Conservation (phyloP, 2,329 filamentous ascomycete species). For the Botrytis deweyae region DNA sequence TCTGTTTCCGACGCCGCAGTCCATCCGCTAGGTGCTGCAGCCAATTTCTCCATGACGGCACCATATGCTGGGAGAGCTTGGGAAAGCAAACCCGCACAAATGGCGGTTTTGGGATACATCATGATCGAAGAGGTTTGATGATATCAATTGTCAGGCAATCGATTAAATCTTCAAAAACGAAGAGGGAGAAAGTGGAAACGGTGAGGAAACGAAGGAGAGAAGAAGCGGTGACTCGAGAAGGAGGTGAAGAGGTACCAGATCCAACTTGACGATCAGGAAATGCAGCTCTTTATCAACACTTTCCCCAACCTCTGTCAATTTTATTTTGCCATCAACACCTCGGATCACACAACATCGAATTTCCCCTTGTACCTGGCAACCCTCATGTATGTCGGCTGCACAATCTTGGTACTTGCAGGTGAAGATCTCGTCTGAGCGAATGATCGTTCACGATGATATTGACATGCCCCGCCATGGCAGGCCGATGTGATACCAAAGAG, state of each 20-base stretch:
- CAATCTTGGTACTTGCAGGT: not conserved
- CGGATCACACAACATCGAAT: not conserved
- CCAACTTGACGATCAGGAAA: not conserved
- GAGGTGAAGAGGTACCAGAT: not conserved
- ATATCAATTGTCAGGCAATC: not conserved
- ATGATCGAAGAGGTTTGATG: conserved; percentile 14
- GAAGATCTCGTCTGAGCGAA: not conserved
- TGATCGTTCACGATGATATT: not conserved
- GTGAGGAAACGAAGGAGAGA: not conserved
- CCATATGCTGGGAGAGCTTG: conserved; percentile 18
- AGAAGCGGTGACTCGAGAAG: not conserved
- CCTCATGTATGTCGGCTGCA: not conserved
- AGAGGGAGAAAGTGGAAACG: not conserved
- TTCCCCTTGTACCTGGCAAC: conserved; percentile 1
- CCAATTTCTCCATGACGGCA: conserved; percentile 23
- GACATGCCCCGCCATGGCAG: not conserved
- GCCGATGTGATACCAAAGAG: not conserved
- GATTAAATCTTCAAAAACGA: not conserved
- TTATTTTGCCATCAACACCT: not conserved
- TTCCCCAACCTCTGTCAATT: not conserved
- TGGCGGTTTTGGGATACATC: conserved; percentile 10
- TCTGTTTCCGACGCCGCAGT: conserved; percentile 20
- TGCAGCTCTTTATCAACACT: not conserved
- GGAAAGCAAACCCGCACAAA: conserved; percentile 19
- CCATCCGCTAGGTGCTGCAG: conserved; percentile 28